These are phyloP conservation scores for Phanerochaete carnosa DNA, from an alignment of 768 basidiomycete species.

Conservation along the genomic window DNA sequence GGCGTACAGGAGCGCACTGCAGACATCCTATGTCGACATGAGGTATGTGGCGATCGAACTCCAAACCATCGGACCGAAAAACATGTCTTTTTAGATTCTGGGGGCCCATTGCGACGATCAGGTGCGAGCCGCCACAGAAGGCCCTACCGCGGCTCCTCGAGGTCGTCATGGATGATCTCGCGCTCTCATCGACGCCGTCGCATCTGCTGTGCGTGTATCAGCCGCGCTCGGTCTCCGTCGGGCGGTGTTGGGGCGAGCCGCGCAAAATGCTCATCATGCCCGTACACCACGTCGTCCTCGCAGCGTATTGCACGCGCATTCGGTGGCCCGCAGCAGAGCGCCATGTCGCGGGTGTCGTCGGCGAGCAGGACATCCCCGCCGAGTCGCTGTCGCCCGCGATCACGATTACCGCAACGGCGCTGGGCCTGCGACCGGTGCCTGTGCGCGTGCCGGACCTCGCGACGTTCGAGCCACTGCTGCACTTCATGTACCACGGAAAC, in stretches of 20 bases:
- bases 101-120: conserved; percentile 1
- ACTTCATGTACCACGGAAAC: background rate
- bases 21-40: background rate
- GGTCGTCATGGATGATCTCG: conserved; percentile 16
- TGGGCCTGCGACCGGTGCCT: background rate
- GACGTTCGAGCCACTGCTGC: background rate
- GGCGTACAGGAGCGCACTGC: background rate
- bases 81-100: background rate
- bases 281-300: conserved; percentile 5
- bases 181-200: conserved; percentile 11
- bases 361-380: background rate
- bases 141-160: conserved; percentile 12
- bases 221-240: background rate
- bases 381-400: background rate
- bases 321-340: background rate
- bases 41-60: background rate
- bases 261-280: conserved; percentile 3
- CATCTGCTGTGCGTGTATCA: conserved; percentile 18
- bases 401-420: background rate
- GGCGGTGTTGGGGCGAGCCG: background rate
- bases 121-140: conserved; percentile 11
- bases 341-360: background rate
- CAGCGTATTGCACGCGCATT: conserved; percentile 3
- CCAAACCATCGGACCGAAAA: no score
- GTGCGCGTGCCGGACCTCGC: background rate